A percentile compares a stretch with the other conserved stretches of the same genome.
These are phyloP conservation scores for Calonectria pteridis DNA, from an alignment of 2,329 filamentous ascomycete genomes.

Conservation along the genomic window DNA sequence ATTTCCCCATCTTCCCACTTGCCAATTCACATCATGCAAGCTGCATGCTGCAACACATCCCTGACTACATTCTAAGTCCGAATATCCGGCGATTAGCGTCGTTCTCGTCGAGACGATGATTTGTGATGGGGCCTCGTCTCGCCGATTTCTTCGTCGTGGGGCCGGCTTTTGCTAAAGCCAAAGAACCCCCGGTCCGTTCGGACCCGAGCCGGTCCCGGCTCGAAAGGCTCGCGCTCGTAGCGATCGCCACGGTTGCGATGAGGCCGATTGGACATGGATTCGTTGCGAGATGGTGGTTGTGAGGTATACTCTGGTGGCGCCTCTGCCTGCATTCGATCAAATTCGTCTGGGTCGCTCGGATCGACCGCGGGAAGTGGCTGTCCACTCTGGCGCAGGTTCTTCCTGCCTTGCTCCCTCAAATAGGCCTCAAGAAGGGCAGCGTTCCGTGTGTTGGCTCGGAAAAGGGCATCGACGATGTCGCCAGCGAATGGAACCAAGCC, in stretches of 20 bases:
- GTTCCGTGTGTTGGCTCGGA: conserved; percentile 83
- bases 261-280: conserved; percentile 39
- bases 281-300: conserved; percentile 41
- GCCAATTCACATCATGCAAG: conserved; percentile 1
- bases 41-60: background rate
- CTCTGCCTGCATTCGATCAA: conserved; percentile 56
- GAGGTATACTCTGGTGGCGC: conserved; percentile 45
- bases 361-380: conserved; percentile 61
- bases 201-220: conserved; percentile 47
- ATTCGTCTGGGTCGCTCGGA: conserved; percentile 66
- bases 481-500: conserved; percentile 82
- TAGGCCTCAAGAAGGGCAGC: conserved; percentile 76
- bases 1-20: background rate
- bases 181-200: conserved; percentile 45
- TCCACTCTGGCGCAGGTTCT: conserved; percentile 62
- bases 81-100: conserved; percentile 33
- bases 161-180: conserved; percentile 45
- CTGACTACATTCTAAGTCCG: conserved; percentile 27
- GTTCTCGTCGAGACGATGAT: conserved; percentile 37
- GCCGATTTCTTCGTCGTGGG: conserved; percentile 49
- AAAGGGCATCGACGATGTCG: conserved; percentile 79
- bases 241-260: conserved; percentile 31
- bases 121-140: conserved; percentile 34
- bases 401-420: conserved; percentile 76
- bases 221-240: conserved; percentile 34